A percentile compares a stretch with the other conserved stretches of the same genome.
Evolutionary conservation across 2,329 filamentous ascomycete species (phyloP).

Genomic region (Fusarium abutilonis): DNA sequence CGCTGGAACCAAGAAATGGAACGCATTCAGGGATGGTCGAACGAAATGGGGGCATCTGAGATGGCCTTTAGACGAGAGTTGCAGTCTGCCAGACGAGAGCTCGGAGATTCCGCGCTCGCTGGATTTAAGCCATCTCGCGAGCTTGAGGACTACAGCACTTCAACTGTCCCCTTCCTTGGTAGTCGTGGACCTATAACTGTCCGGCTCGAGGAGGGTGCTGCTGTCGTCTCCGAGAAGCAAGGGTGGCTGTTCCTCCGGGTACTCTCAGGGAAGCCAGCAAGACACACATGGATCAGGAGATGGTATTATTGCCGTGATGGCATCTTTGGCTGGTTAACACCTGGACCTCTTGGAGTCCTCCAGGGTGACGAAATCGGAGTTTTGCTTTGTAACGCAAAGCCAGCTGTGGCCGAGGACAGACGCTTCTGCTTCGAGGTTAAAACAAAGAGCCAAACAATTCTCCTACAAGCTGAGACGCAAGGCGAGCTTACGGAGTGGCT

Average conservation of each 20-base stretch:
- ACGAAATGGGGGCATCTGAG: conserved; percentile 93
- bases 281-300: conserved; percentile 87
- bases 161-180: conserved; percentile 87
- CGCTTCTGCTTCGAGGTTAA: conserved; percentile 99
- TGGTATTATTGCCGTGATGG: conserved; percentile 98
- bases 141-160: conserved; percentile 89
- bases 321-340: conserved; percentile 93
- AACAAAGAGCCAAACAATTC: conserved; percentile 89
- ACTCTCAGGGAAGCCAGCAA: conserved; percentile 84
- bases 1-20: conserved; percentile 86
- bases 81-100: conserved; percentile 78
- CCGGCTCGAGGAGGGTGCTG: conserved; percentile 62
- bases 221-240: conserved; percentile 80
- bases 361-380: conserved; percentile 98
- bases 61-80: conserved; percentile 83
- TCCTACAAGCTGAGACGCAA: conserved; percentile 94
- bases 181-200: conserved; percentile 73
- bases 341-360: conserved; percentile 85
- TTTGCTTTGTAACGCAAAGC: conserved; percentile 89
- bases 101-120: conserved; percentile 79
- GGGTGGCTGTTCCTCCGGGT: conserved; percentile 91
- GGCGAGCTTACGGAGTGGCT: conserved; percentile 94
- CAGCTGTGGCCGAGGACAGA: conserved; percentile 89
- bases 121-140: conserved; percentile 85
- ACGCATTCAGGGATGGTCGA: conserved; percentile 89